Base-by-base conservation (phyloP, 805 yeast genomes). In the Clavispora santaluciae region DNA sequence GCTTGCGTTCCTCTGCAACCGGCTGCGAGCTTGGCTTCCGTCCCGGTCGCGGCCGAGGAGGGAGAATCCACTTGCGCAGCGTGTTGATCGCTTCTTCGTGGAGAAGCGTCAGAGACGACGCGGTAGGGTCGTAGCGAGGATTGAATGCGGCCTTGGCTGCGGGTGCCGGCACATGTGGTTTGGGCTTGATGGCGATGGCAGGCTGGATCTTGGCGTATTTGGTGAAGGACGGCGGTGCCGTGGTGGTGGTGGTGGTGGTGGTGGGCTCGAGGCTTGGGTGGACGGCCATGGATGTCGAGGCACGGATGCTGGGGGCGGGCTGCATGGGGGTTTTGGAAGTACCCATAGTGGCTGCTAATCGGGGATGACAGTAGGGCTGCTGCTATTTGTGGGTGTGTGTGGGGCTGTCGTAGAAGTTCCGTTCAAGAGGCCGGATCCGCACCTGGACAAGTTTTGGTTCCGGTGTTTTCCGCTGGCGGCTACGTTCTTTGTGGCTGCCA, bases 1-100 rank as follows among this genome's bases (percentile, higher is more conserved):
- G n/a, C 21, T 20, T 21, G n/a, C 33, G 17, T 13, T 28, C 25
- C 16, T 18, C 23, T 10, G 24, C 16, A 21, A 18, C 31, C 20
- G 31, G 31, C 20, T 7, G 11, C 12, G 31, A 15, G 20, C 20
- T 55, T 3, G 80, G 81, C 49, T 77, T 78, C 38, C 81, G 64
- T 16, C 85, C 86, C 0, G 86, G 85, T 49, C 85, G 82, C 20
- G 95, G 93, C 49, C 93, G 70, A 9, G 95, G 95, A 3, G 95
- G 95, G 22, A 85, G 64, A 6, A 83, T 89, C 90, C 93, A 87
- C 55, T 79, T 81, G 55, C 83, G 83, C 38, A 89, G 82, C 1
- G 91, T 81, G 51, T 72, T 78, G 37, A 66, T 61, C 13, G 43
- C 31, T 12, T 46, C 48, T 9, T 44, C 46, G 10, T 33, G 35